Evolutionary conservation across 1,284 basidiomycete genomes (phyloP), one percentile per base, ranked within the genome.

Genomic region (Malassezia japonica): DNA sequence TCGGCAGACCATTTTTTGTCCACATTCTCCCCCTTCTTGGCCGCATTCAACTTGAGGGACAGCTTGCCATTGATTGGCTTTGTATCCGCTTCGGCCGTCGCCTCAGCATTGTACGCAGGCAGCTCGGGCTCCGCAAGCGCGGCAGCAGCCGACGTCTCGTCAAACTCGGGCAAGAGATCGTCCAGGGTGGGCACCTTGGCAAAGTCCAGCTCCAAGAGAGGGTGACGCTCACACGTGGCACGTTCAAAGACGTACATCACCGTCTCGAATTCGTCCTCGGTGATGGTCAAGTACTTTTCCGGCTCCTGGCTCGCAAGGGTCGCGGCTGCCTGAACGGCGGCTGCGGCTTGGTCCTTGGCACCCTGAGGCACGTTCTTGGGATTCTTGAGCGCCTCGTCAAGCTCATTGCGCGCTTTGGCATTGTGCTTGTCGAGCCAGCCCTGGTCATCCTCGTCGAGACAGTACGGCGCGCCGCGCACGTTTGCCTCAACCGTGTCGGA

Each of bases 221-320:
- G 90, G 0, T 86, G 74, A 20, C 84, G 86, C 66, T 95, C 88
- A 64, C 90, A 86, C 0, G 89, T 87, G 44, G 86, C 79, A 67
- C 85, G 85, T 77, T 99, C 92, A 66, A 95, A 86, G 35, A 95
- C 76, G 38, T 87, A 88, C 87, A 96, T 92, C 55, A 94, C 82
- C 59, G 90, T 80, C 75, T 98, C 94, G 61, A 96, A 92, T 61
- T 88, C 83, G 63, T 94, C 88, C 69, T 94, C 88, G 3, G 80
- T 79, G 16, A 72, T 60, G 32, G 55, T 24, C n/a, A 56, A 48
- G 29, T 60, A 59, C 55, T 95, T 61, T 7, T 55, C 84, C 48
- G 78, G 71, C 13, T 84, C 72, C 2, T 75, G 68, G 6, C 64
- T 48, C 1, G 70, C 65, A 2, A 72, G 61, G 12, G 65, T 65